Evolutionary conservation across 1,139 yeast genomes (phyloP).

Genomic region (Hyphopichia wangnamkhiaoensis): DNA sequence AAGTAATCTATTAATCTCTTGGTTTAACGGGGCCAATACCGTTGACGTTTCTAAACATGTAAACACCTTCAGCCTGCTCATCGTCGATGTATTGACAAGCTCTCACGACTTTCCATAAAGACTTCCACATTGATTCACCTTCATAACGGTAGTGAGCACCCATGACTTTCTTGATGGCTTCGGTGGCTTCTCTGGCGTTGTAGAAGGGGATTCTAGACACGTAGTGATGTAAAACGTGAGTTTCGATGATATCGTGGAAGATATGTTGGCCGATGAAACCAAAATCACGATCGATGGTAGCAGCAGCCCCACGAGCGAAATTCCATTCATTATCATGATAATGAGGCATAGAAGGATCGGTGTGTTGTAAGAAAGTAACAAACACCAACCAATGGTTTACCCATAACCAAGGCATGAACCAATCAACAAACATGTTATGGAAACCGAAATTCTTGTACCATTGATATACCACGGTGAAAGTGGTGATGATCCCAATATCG

Average conservation of each 20-base stretch:
- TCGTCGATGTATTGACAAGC: constrained; percentile 84
- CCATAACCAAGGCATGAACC: constrained; percentile 77
- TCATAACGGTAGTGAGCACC: constrained; percentile 72
- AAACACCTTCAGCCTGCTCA: constrained; percentile 54
- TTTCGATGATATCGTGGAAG: constrained; percentile 88
- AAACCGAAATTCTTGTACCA: constrained; percentile 67
- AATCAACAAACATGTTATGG: constrained; percentile 65
- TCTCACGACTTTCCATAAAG: constrained; percentile 72
- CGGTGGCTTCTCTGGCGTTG: constrained; percentile 79
- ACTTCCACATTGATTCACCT: constrained; percentile 70
- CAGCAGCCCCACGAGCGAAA: constrained; percentile 87
- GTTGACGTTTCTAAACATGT: constrained; percentile 77
- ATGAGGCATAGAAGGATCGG: constrained; percentile 80
- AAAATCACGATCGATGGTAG: constrained; percentile 82
- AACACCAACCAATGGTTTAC: constrained; percentile 90
- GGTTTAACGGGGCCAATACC: constrained; percentile 34
- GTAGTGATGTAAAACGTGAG: constrained; percentile 86
- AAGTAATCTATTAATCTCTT: constrained; percentile 18
- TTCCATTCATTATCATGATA: constrained; percentile 76
- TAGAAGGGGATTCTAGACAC: constrained; percentile 85
- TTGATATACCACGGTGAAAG: constrained; percentile 56
- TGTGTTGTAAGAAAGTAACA: constrained; percentile 82
- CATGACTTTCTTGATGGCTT: constrained; percentile 77
- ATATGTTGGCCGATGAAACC: constrained; percentile 79
- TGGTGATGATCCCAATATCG: constrained; percentile 67